Percentiles rank a stretch among this genome's conserved stretches.
These are phyloP conservation scores for Coniochaeta hoffmannii DNA, from an alignment of 2,329 filamentous ascomycete genomes.

Conservation along the genomic window DNA sequence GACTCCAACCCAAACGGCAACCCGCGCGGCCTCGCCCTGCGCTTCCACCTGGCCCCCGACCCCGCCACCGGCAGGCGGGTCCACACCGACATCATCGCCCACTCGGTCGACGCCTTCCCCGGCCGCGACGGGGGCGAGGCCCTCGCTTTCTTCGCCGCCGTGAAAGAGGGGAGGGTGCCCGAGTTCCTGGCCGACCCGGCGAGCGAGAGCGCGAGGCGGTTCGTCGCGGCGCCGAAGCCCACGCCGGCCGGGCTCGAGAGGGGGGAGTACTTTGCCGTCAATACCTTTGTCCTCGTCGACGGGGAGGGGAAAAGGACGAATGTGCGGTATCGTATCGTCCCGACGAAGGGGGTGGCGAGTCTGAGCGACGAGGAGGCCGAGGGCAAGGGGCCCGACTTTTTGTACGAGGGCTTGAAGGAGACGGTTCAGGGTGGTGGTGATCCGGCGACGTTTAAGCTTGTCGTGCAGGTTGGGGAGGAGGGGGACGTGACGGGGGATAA, in stretches of 20 bases:
- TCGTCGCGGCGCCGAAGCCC: slow-evolving; percentile 41
- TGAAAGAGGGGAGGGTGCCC: slow-evolving; percentile 27
- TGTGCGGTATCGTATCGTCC: slow-evolving; percentile 41
- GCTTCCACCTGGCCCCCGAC: slow-evolving; percentile 36
- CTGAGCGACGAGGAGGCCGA: slow-evolving; percentile 20
- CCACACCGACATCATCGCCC: slow-evolving; percentile 50
- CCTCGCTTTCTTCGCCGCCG: slow-evolving; percentile 36
- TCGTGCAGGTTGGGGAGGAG: slow-evolving; percentile 34
- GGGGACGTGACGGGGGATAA: slow-evolving; percentile 19
- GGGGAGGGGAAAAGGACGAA: slow-evolving; percentile 31
- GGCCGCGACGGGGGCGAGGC: slow-evolving; percentile 44
- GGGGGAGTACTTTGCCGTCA: slow-evolving; percentile 39
- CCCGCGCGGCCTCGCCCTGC: slow-evolving; percentile 39
- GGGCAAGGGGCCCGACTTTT: not conserved
- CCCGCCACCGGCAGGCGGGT: slow-evolving; percentile 23
- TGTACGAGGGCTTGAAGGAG: slow-evolving; percentile 38
- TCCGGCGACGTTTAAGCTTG: slow-evolving; percentile 35
- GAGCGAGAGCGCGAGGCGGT: slow-evolving; percentile 37
- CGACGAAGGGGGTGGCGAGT: slow-evolving; percentile 31
- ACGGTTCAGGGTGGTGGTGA: slow-evolving; percentile 22
- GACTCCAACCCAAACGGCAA: slow-evolving; percentile 39
- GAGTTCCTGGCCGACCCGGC: slow-evolving; percentile 30
- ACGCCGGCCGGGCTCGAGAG: slow-evolving; percentile 39
- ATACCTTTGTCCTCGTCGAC: slow-evolving; percentile 38
- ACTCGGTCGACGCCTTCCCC: slow-evolving; percentile 45